phyloP scores from a whole-genome alignment of 345 rosid species.

The Sonneratia caseolaris region DNA sequence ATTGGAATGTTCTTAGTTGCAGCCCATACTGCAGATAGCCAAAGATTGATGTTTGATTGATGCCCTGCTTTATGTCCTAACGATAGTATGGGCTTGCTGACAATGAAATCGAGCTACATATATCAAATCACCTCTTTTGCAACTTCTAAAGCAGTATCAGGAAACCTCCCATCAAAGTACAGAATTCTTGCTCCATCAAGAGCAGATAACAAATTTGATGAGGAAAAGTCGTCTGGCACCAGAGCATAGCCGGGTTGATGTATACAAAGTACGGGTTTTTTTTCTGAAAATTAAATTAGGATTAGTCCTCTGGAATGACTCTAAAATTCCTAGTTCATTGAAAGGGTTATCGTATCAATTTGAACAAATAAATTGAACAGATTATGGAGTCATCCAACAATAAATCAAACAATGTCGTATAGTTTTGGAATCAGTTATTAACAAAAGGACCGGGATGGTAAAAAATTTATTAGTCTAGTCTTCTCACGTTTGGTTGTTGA shows the following conservation, averaged over 20 bases:
- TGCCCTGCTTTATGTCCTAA: not conserved
- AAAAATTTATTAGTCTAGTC: not conserved
- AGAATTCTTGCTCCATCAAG: constrained; percentile 53
- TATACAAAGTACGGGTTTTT: constrained; percentile 82
- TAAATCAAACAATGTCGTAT: not conserved
- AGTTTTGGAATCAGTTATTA: not conserved
- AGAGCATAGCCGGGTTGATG: constrained; percentile 80
- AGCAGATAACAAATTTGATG: constrained; percentile 40
- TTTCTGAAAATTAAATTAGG: constrained; percentile 33
- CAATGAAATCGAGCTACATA: not conserved
- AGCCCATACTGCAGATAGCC: constrained; percentile 61
- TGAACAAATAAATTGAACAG: not conserved
- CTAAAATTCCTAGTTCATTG: not conserved
- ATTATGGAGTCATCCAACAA: not conserved
- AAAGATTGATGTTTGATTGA: not conserved
- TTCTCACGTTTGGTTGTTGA: constrained; percentile 72
- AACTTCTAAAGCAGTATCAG: constrained; percentile 57
- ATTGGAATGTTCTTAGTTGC: constrained; percentile 55
- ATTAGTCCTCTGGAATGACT: not conserved
- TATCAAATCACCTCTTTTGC: constrained; percentile 19
- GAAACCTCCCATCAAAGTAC: constrained; percentile 69
- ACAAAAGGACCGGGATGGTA: not conserved
- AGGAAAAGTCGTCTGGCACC: constrained; percentile 55
- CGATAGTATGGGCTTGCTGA: not conserved
- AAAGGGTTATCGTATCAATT: not conserved